These are phyloP conservation scores for Chrysoporthe deuterocubensis DNA, from an alignment of 2,329 filamentous ascomycete genomes.

Conservation along the genomic window DNA sequence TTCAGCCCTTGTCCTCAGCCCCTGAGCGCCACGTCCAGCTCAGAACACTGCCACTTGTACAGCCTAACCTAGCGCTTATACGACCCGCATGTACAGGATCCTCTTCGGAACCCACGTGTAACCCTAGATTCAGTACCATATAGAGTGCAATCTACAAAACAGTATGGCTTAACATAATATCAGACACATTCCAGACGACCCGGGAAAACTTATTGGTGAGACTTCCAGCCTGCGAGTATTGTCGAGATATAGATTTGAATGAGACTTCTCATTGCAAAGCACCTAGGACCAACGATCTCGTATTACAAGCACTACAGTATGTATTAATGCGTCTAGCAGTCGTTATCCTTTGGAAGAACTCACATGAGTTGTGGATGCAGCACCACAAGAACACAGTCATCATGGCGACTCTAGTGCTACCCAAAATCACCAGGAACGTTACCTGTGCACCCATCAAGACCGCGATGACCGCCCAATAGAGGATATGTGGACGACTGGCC, in stretches of 20 bases:
- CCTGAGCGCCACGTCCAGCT: not conserved
- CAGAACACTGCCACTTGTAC: conserved; percentile 3
- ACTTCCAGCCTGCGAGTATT: not conserved
- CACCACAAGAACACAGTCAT: conserved; percentile 6
- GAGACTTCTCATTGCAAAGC: not conserved
- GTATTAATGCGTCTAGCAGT: not conserved
- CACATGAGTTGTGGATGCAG: conserved; percentile 8
- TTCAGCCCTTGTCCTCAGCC: not conserved
- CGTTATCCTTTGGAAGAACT: not conserved
- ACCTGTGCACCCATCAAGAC: conserved; percentile 11
- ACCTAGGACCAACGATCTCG: not conserved
- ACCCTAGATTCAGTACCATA: too few relatives aligned
- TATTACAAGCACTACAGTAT: conserved; percentile 9
- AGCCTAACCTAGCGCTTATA: not conserved
- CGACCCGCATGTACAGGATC: not conserved
- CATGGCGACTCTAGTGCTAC: conserved; percentile 9
- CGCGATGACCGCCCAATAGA: conserved; percentile 10
- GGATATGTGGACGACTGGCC: not conserved
- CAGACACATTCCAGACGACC: not conserved
- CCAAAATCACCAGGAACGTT: not conserved
- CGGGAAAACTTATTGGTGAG: not conserved
- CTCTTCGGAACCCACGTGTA: not conserved
- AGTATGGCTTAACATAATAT: not conserved
- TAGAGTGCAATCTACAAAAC: not conserved
- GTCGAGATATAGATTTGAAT: not conserved